Base-by-base conservation (phyloP, 345 rosid species). In the Anastatica hierochuntica region DNA sequence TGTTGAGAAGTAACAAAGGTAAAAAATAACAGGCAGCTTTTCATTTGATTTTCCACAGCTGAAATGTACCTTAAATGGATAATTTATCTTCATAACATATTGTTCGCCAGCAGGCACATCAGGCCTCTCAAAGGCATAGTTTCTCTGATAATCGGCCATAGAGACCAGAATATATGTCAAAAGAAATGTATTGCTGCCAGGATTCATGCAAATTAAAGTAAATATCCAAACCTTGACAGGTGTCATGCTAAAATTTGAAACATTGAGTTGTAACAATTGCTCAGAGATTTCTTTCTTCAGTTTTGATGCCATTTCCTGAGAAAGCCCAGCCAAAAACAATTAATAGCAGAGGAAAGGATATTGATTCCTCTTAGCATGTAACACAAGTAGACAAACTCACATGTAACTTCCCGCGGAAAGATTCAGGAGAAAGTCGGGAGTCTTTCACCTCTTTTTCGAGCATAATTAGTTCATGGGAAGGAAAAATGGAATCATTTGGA, bases 21-120 rank as follows among this genome's bases (percentile, higher is more conserved):
- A 2, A 35, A 42, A 35, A 41, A 10, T 24, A 42, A 6, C 30
- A 47, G 2, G 19, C 5, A 1, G 7, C 10, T 53, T 48, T 40
- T 12, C 33, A 14, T 39, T 34, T 39, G 2, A 43, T 4, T 27
- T 43, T 29, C 40, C 6, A 16, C 17, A 55, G 26, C 42, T 53
- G 38, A 27, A 31, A 14, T 17, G 33, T 78, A 92, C 98, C 98
- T 85, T 83, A 76, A 83, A 88, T 50, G 98, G 78, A 62, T 92
- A 92, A 67, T 74, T 88, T 66, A 92, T 80, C 74, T 92, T 88
- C 56, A 92, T 75, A 13, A 78, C 83, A 69, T 81, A 88, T 66
- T 78, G 87, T 72, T 92, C 94, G 21, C 95, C 95, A 20, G 55
- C 31, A 67, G 94, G 88, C 49, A 92, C 74, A 61, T 85, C 95